A percentile compares a stretch with the other conserved stretches of the same genome.
phyloP scores from a whole-genome alignment of 2,329 filamentous ascomycete genomes.

The Coccinonectria pachysandricola region DNA sequence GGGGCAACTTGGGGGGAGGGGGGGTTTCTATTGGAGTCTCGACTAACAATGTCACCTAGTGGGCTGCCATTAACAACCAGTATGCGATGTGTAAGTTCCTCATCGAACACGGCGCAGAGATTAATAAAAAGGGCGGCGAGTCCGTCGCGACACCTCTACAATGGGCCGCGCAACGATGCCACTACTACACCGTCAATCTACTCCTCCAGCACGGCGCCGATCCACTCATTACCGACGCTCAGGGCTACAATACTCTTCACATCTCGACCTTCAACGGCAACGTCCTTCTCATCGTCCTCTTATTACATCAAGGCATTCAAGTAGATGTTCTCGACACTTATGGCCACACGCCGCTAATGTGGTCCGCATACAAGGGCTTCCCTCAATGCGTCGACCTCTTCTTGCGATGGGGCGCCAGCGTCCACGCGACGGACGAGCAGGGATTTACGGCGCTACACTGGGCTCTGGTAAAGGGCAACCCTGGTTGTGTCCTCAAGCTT shows the following conservation, averaged over 20 bases:
- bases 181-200: constrained; percentile 93
- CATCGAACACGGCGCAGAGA: constrained; percentile 71
- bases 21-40: no score
- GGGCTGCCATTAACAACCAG: constrained; percentile 98
- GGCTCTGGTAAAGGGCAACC: constrained; percentile 88
- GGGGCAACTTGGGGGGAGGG: no score
- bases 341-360: constrained; percentile 94
- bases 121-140: constrained; percentile 93
- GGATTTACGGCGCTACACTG: constrained; percentile 94
- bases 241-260: constrained; percentile 97
- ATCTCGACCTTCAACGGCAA: constrained; percentile 97
- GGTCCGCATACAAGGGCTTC: constrained; percentile 96
- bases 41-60: no score
- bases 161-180: constrained; percentile 93
- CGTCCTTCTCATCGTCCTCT: constrained; percentile 74
- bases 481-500: constrained; percentile 82
- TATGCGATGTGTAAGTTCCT: constrained; percentile 96
- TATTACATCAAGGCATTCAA: constrained; percentile 90
- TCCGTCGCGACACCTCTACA: constrained; percentile 88
- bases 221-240: constrained; percentile 80
- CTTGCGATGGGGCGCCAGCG: constrained; percentile 87
- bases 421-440: constrained; percentile 81
- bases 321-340: constrained; percentile 85
- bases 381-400: constrained; percentile 87
- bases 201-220: constrained; percentile 87